phyloP scores from a whole-genome alignment of 768 basidiomycete species.

The Mycena venus region DNA sequence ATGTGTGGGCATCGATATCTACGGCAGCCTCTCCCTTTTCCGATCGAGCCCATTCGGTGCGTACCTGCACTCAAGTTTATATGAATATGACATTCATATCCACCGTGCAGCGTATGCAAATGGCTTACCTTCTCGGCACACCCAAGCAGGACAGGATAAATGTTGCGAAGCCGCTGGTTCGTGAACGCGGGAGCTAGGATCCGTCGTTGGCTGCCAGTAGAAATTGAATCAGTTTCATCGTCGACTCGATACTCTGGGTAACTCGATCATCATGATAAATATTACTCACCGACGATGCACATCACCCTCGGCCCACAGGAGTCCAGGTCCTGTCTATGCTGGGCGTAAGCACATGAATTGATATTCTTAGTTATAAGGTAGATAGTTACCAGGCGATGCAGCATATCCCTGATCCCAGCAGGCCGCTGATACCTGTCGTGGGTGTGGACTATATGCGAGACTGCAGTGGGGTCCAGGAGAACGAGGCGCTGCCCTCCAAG shows the following conservation, averaged over 20 bases:
- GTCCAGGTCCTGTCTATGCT: not conserved
- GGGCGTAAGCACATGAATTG: not conserved
- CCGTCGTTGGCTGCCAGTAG: not conserved
- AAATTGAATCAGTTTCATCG: constrained; percentile 1
- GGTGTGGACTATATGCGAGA: not conserved
- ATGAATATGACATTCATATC: not conserved
- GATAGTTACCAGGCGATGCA: not conserved
- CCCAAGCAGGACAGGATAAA: constrained; percentile 1
- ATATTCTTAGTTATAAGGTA: not conserved
- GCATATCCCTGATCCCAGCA: not conserved
- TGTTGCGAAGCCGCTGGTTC: constrained; percentile 1
- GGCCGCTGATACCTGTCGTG: not conserved
- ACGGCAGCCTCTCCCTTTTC: not conserved
- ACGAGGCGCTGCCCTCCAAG: not conserved
- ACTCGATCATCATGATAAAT: not conserved
- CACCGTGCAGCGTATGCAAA: not conserved
- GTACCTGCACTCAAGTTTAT: not conserved
- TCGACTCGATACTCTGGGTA: not conserved
- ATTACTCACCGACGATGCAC: constrained; percentile 1
- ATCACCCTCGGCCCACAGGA: not conserved
- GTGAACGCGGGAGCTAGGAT: not conserved
- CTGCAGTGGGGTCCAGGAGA: not conserved
- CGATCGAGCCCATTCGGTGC: not conserved
- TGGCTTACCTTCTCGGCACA: not conserved
- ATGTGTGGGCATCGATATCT: constrained; percentile 1